Percentiles rank a stretch among this genome's conserved stretches.
These are phyloP conservation scores for Allium cepa DNA, from an alignment of 106 monocot genomes.

Conservation along the genomic window DNA sequence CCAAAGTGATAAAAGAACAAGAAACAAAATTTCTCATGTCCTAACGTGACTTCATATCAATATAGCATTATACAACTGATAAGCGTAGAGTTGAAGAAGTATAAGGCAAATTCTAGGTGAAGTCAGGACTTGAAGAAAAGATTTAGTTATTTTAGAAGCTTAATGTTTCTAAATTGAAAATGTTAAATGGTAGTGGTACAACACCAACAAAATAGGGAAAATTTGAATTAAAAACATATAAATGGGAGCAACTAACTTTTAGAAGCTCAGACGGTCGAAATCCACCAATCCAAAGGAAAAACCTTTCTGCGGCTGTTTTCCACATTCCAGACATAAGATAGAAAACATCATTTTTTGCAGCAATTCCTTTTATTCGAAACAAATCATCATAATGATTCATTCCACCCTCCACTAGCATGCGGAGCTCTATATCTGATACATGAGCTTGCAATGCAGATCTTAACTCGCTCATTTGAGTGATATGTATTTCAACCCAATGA, in stretches of 20 bases:
- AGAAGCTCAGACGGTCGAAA: slow-evolving; percentile 91
- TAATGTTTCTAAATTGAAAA: no score
- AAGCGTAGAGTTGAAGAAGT: no score
- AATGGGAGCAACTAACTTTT: slow-evolving; percentile 38
- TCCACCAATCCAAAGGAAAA: slow-evolving; percentile 95
- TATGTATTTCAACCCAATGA: slow-evolving; percentile 89
- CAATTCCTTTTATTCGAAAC: slow-evolving; percentile 66
- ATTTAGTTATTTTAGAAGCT: no score
- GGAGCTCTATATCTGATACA: slow-evolving; percentile 66
- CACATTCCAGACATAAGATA: slow-evolving; percentile 93
- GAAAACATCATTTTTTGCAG: slow-evolving; percentile 86
- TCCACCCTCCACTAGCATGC: slow-evolving; percentile 60
- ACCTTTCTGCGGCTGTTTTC: slow-evolving; percentile 67
- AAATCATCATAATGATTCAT: slow-evolving; percentile 61
- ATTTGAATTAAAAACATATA: not conserved
- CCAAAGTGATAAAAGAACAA: no score
- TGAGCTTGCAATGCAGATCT: slow-evolving; percentile 53
- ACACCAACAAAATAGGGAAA: no score
- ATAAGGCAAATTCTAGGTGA: no score
- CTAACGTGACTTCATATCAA: no score
- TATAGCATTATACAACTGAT: no score
- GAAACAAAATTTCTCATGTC: no score
- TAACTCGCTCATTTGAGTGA: slow-evolving; percentile 46
- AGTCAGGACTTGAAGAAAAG: no score
- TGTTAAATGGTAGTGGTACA: no score